Evolutionary conservation across 805 yeast genomes (phyloP).

Genomic region (Clavispora carvajalis): DNA sequence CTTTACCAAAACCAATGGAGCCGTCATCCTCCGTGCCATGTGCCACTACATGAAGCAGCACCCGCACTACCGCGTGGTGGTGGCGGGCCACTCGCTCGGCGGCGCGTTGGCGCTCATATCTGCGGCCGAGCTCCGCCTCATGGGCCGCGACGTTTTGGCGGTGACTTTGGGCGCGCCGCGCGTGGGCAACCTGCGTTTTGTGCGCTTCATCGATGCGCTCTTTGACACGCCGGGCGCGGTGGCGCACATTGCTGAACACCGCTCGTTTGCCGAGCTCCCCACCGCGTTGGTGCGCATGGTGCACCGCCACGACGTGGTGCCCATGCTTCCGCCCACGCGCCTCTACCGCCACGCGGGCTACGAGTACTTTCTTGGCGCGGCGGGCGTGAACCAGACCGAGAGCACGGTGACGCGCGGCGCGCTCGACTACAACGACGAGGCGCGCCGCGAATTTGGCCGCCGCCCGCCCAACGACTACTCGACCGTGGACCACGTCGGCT

Average conservation of each 20-base stretch:
- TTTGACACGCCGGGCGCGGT: slow-evolving; percentile 36
- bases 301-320: slow-evolving; percentile 56
- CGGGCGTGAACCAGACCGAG: slow-evolving; percentile 12
- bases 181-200: slow-evolving; percentile 50
- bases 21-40: slow-evolving; percentile 32
- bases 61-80: slow-evolving; percentile 46
- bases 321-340: slow-evolving; percentile 51
- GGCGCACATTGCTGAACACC: slow-evolving; percentile 14
- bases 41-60: slow-evolving; percentile 26
- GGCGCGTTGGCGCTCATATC: slow-evolving; percentile 63
- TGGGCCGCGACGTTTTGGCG: slow-evolving; percentile 52
- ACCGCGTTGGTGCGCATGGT: slow-evolving; percentile 44
- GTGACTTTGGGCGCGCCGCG: slow-evolving; percentile 62
- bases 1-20: slow-evolving; percentile 37
- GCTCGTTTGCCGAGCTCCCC: slow-evolving; percentile 13
- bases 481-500: slow-evolving; percentile 13
- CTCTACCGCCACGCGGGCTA: slow-evolving; percentile 45
- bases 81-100: slow-evolving; percentile 74
- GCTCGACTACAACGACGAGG: slow-evolving; percentile 9
- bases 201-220: slow-evolving; percentile 46
- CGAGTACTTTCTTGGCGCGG: slow-evolving; percentile 32
- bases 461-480: slow-evolving; percentile 11
- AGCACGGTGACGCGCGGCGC: slow-evolving; percentile 12
- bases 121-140: slow-evolving; percentile 54
- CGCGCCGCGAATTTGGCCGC: slow-evolving; percentile 4